Evolutionary conservation across 2,329 filamentous ascomycete genomes (phyloP).

Genomic region (Colletotrichum sidae): DNA sequence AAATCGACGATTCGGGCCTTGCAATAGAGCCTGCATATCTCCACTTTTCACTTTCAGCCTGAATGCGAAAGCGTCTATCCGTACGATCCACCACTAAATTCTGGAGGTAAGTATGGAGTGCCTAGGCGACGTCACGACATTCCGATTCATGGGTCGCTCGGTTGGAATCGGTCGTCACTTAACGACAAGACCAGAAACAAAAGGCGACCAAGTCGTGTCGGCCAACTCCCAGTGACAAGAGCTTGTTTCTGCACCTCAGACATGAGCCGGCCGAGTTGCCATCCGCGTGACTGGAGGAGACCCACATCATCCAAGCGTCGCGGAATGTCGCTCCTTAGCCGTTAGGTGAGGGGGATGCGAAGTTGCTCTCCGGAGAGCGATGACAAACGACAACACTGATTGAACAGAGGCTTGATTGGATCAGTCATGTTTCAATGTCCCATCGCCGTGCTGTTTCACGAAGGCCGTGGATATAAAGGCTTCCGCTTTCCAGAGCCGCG

Average conservation of each 20-base stretch:
- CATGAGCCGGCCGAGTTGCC: not conserved
- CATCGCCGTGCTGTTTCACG: not conserved
- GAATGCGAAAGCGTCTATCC: no score
- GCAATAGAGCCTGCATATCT: no score
- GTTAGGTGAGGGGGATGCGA: not conserved
- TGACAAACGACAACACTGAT: not conserved
- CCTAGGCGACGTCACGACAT: no score
- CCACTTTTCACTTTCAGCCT: no score
- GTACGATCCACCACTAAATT: no score
- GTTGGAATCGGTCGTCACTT: no score
- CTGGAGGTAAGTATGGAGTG: no score
- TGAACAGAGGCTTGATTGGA: no score
- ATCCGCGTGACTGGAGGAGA: constrained; percentile 8
- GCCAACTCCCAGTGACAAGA: constrained; percentile 4
- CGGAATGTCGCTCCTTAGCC: constrained; percentile 27
- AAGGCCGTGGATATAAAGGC: constrained; percentile 22
- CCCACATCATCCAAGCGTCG: constrained; percentile 18
- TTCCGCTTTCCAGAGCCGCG: not conserved
- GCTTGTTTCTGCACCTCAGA: constrained; percentile 7
- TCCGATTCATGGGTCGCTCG: no score
- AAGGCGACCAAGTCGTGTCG: not conserved
- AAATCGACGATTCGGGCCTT: no score
- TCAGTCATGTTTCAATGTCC: not conserved
- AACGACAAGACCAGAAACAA: no score
- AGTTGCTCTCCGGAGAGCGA: not conserved